Base-by-base conservation (phyloP, 352 stramenopile species). In the Phytopythium delawarense region DNA sequence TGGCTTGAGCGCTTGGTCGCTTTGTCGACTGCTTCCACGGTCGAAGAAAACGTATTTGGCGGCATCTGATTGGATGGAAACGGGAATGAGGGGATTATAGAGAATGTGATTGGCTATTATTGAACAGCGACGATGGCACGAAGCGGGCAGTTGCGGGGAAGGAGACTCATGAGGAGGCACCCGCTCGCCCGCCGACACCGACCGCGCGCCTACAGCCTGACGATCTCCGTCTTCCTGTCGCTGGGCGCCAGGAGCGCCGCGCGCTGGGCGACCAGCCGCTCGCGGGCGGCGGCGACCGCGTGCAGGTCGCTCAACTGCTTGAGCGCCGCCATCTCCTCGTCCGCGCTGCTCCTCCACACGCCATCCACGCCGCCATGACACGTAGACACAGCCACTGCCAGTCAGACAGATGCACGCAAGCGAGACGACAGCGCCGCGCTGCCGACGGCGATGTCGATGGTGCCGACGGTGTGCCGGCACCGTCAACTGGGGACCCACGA, bases 171-270 rank as follows among this genome's bases (percentile, higher is more conserved):
- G 25, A 30, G 25, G 25, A 30, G 25, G 25, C 25, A 30, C 25
- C 25, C 25, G 25, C 25, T 1, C 25, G 2, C 34, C 7, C 34
- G 5, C 2, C 7, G 34, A 39, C 45, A 32, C 30, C 13, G 35
- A 30, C 16, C 5, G 56, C 39, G 39, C 30, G 21, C 7, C 56
- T 75, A 84, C 64, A 84, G 60, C 21, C 64, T 63, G 25, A 81
- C 71, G 54, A 84, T 72, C 45, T 81, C 75, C 62, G 72, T 66
- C 52, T 81, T 77, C 44, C 73, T 71, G 34, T 57, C 50, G 0
- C 70, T 62, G 12, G 30, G 23, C 1, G 65, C n/a, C 39, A 72
- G 23, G 53, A 79, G 58, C 34, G 48, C 35, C 34, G 46, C 44
- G 18, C 70, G 75, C 57, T 81, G 63, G 0, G 39, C 57, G 7